A percentile compares a stretch with the other conserved stretches of the same genome.
Evolutionary conservation across 164 flowering plant genomes (phyloP).

Genomic region (Sedum album): DNA sequence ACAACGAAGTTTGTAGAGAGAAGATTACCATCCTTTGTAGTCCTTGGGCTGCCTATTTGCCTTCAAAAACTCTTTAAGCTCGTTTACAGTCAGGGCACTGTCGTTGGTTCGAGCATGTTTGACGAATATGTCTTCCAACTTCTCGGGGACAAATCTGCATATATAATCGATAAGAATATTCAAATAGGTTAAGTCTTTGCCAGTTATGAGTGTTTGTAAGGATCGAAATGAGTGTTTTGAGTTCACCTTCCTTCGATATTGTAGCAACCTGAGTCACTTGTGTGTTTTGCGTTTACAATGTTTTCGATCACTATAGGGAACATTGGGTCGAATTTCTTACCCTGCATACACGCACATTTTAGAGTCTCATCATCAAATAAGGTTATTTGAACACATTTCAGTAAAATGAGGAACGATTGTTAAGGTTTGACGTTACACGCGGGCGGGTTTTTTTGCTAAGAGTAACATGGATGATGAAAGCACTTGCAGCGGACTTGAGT

Average conservation of each 20-base stretch:
- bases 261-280: neutral
- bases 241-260: neutral
- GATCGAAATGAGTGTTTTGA: too few species aligned
- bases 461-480: neutral
- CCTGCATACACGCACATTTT: neutral
- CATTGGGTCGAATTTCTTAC: neutral
- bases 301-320: neutral
- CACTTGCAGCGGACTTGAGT: neutral
- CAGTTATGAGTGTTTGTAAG: too few species aligned
- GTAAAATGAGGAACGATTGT: neutral
- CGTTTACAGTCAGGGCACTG: neutral
- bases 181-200: too few species aligned
- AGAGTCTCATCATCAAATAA: too few species aligned
- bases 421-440: neutral
- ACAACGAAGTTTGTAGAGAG: neutral
- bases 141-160: neutral
- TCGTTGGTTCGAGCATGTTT: neutral
- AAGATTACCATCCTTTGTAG: slow-evolving; percentile 5
- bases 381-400: too few species aligned
- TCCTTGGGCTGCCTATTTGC: neutral
- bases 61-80: neutral
- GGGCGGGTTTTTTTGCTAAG: slow-evolving; percentile 3
- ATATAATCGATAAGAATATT: neutral
- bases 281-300: neutral
- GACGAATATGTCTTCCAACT: slow-evolving; percentile 2